phyloP scores from a whole-genome alignment of 1,139 yeast genomes.

The Kazachstania sp. region DNA sequence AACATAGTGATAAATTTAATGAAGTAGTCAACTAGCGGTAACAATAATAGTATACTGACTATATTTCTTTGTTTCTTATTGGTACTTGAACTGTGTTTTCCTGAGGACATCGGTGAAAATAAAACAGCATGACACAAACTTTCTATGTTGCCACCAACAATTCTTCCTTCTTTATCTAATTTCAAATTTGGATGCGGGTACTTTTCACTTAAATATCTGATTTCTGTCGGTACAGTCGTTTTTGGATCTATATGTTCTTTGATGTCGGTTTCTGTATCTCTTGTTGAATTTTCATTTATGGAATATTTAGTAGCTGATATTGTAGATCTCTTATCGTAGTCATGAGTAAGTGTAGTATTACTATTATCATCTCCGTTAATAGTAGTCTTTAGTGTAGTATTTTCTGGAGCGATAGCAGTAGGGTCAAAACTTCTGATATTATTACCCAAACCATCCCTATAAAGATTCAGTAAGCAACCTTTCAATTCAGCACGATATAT shows the following conservation, averaged over 20 bases:
- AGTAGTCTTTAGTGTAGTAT: background rate
- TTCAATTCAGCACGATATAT: constrained; percentile 54
- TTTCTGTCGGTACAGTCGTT: constrained; percentile 8
- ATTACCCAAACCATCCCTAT: constrained; percentile 44
- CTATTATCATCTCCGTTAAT: too few species aligned
- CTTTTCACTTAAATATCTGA: constrained; percentile 34
- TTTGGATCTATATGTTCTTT: constrained; percentile 1
- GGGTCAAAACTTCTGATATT: constrained; percentile 43
- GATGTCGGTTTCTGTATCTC: background rate
- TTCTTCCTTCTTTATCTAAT: constrained; percentile 42
- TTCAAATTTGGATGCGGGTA: constrained; percentile 65
- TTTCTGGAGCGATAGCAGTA: constrained; percentile 7
- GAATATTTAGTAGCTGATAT: constrained; percentile 3
- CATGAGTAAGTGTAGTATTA: background rate
- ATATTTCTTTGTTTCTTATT: constrained; percentile 25
- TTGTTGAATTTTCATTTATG: background rate
- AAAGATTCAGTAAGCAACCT: constrained; percentile 53
- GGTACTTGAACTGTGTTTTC: constrained; percentile 20
- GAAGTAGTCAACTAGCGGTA: constrained; percentile 63
- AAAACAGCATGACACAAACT: constrained; percentile 66
- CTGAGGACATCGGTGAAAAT: constrained; percentile 31
- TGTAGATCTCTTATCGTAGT: constrained; percentile 5
- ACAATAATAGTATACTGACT: constrained; percentile 41
- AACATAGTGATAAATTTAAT: constrained; percentile 43
- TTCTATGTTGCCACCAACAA: constrained; percentile 51